A percentile compares a stretch with the other conserved stretches of the same genome.
Evolutionary conservation across 768 basidiomycete species (phyloP).

Genomic region (Pulveroboletus frians): DNA sequence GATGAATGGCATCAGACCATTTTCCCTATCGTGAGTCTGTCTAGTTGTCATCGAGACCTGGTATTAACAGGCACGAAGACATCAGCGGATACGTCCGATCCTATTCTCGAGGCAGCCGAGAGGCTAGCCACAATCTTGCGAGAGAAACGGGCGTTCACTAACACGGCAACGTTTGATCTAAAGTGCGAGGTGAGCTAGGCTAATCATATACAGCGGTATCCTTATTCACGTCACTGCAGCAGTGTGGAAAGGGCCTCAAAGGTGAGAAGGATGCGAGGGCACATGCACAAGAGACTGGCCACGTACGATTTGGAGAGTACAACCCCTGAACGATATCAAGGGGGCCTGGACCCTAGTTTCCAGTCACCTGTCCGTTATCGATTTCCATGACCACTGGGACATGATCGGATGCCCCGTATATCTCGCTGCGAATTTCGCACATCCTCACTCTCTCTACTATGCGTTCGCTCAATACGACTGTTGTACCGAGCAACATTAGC

Average conservation of each 20-base stretch:
- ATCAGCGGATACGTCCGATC: constrained; percentile 40
- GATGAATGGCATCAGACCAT: constrained; percentile 86
- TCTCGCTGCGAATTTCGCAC: constrained; percentile 83
- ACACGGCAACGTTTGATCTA: constrained; percentile 86
- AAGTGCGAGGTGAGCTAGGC: constrained; percentile 67
- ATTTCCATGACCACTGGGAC: constrained; percentile 78
- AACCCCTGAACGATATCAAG: constrained; percentile 6
- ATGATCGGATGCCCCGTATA: constrained; percentile 86
- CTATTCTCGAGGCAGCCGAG: constrained; percentile 57
- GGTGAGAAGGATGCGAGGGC: constrained; percentile 91
- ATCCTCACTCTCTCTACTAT: constrained; percentile 58
- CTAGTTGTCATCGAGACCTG: constrained; percentile 8
- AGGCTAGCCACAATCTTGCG: constrained; percentile 70
- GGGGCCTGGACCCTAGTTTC: neutral
- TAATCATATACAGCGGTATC: constrained; percentile 1
- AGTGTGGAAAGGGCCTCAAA: constrained; percentile 80
- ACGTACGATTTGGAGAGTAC: constrained; percentile 80
- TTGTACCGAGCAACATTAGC: constrained; percentile 1
- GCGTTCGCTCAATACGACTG: constrained; percentile 75
- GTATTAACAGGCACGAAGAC: constrained; percentile 25
- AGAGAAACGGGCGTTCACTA: constrained; percentile 79
- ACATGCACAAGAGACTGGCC: constrained; percentile 86
- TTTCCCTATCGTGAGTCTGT: constrained; percentile 53
- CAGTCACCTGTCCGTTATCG: constrained; percentile 37
- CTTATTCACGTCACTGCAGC: constrained; percentile 34